Base-by-base conservation (phyloP, 2,329 filamentous ascomycete species). In the Metarhizium robertsii region DNA sequence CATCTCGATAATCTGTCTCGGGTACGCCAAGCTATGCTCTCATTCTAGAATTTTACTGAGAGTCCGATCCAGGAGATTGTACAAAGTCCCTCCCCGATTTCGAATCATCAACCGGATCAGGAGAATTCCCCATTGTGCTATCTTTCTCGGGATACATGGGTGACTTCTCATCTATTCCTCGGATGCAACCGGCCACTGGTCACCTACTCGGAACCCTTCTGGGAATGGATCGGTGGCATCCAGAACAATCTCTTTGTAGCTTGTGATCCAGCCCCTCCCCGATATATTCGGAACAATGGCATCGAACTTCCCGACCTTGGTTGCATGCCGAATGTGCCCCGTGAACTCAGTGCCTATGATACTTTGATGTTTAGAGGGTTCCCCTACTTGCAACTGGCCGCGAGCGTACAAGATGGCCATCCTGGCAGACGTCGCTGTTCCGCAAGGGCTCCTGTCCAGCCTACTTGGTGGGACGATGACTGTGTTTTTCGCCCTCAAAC, bases 361-460 rank as follows among this genome's bases (percentile, higher is more conserved):
- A 11, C 32, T 34, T 6, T 11, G 7, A 66, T 75, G 70, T 3
- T 60, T 62, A 54, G 76, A 72, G 0, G 53, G 61, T 52, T 77
- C 68, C 0, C 65, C 69, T 1, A 68, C 67, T 1, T 64, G 56
- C 3, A 77, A 59, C 47, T 69, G 59, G 1, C 73, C 73, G 18
- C 69, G 65, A 1, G 71, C 71, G 61, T 77, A 70, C 25, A 78
- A 55, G 1, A 75, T 66, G 0, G 74, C 74, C 58, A 77, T 63
- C 13, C 74, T 64, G 2, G 74, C 73, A 57, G 66, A 73, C 0
- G 71, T 76, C 2, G 75, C 74, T 1, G 72, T 76, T 7, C 75
- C 75, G 52, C 74, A 76, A 1, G 74, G 75, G 56, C 74, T 75
- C 18, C 74, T 61, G 58, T 78, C 75, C 32, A 76, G 68, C n/a